Conservation (phyloP, 179 eudicot genomes). For the Gypsophila paniculata region DNA sequence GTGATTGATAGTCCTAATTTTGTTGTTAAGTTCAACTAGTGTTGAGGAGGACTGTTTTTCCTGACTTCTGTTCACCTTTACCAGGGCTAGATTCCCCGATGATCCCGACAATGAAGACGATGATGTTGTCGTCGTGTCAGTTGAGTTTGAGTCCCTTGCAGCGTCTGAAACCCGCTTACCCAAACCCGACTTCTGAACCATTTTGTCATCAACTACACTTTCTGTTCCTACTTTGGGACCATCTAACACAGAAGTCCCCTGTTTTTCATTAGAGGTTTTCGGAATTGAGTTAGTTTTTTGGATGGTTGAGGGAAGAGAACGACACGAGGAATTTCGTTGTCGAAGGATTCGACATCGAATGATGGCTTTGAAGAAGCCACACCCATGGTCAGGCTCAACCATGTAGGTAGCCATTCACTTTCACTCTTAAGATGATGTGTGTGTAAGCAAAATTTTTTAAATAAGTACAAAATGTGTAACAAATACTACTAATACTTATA, state of each 20-base stretch:
- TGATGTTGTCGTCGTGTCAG: conserved; percentile 5
- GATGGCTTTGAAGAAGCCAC: conserved; percentile 39
- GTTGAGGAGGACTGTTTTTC: background rate
- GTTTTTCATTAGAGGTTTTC: conserved; percentile 15
- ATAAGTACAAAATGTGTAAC: background rate
- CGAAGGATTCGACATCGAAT: conserved; percentile 27
- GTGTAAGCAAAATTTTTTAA: too few relatives aligned
- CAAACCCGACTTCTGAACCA: background rate
- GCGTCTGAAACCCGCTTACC: conserved; percentile 28
- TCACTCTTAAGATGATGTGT: too few relatives aligned
- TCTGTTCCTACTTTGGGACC: background rate
- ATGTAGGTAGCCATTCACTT: conserved; percentile 24
- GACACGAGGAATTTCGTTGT: conserved; percentile 18
- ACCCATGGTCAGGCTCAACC: conserved; percentile 33
- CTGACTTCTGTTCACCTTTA: conserved; percentile 22
- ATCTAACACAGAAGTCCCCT: conserved; percentile 13
- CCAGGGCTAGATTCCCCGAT: conserved; percentile 24
- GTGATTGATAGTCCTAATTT: conserved; percentile 19
- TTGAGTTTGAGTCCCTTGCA: conserved; percentile 25
- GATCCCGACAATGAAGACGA: conserved; percentile 31
- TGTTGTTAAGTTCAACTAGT: conserved; percentile 27
- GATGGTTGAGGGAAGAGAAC: conserved; percentile 27
- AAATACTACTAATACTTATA: too few relatives aligned
- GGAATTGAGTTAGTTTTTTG: background rate
- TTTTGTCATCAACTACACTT: conserved; percentile 15